Evolutionary conservation across 495 filamentous ascomycete genomes (phyloP).

Genomic region (Bryoglossum gracile): DNA sequence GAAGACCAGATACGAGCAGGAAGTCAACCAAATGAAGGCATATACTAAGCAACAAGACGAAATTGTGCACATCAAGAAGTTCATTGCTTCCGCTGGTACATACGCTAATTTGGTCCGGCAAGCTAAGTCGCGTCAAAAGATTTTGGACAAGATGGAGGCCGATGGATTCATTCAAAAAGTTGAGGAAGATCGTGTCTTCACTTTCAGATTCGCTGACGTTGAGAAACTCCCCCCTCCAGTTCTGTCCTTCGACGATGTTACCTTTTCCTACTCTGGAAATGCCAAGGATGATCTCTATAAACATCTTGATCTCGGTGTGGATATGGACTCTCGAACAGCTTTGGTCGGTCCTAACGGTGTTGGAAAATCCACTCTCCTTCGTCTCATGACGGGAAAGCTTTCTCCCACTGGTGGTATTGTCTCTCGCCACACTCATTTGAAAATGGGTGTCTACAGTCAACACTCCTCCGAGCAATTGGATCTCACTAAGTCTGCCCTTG

Average conservation of each 20-base stretch:
- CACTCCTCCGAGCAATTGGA: conserved; percentile 98
- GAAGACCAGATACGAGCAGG: conserved; percentile 91
- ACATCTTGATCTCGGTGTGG: conserved; percentile 93
- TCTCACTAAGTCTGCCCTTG: conserved; percentile 92
- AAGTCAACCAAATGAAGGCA: conserved; percentile 96
- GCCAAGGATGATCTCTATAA: conserved; percentile 88
- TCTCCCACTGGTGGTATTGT: conserved; percentile 77
- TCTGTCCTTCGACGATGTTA: conserved; percentile 92
- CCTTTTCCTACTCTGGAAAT: conserved; percentile 93
- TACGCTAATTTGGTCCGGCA: conserved; percentile 99
- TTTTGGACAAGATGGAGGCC: conserved; percentile 99
- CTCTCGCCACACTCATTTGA: conserved; percentile 91
- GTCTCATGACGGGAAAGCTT: conserved; percentile 95
- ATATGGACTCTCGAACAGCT: conserved; percentile 98
- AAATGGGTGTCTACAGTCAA: conserved; percentile 95
- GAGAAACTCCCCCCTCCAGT: conserved; percentile 97
- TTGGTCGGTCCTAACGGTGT: conserved; percentile 99
- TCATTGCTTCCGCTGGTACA: conserved; percentile 98
- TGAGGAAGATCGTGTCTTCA: conserved; percentile 79
- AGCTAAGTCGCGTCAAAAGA: conserved; percentile 99
- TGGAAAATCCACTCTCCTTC: conserved; percentile 96
- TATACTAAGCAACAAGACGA: conserved; percentile 99
- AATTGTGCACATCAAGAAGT: conserved; percentile 99
- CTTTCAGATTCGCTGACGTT: conserved; percentile 96
- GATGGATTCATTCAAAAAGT: conserved; percentile 97